Conservation (phyloP, 1,139 yeast species). For the Komagataea norvegica region DNA sequence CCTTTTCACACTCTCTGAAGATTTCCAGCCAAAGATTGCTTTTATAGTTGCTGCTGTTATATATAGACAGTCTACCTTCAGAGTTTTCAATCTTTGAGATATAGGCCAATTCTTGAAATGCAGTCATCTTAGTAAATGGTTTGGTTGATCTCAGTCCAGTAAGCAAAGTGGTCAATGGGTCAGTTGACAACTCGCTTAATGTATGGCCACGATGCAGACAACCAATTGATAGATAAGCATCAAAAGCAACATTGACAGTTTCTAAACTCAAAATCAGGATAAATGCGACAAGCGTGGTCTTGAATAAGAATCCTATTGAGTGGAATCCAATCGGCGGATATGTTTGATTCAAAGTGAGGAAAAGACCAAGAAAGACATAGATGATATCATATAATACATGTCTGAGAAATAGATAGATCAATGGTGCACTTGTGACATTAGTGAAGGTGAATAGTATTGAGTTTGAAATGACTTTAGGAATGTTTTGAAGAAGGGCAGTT, state of each 20-base stretch:
- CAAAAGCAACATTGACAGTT: slow-evolving; percentile 54
- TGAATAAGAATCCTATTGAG: slow-evolving; percentile 35
- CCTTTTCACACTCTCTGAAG: slow-evolving; percentile 53
- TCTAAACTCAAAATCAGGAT: slow-evolving; percentile 52
- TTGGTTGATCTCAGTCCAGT: slow-evolving; percentile 60
- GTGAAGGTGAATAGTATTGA: slow-evolving; percentile 36
- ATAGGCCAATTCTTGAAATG: slow-evolving; percentile 71
- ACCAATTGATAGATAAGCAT: slow-evolving; percentile 76
- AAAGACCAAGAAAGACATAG: slow-evolving; percentile 26
- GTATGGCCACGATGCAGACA: slow-evolving; percentile 74
- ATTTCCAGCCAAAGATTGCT: slow-evolving; percentile 53
- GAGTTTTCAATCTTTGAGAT: slow-evolving; percentile 46
- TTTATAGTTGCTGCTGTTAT: slow-evolving; percentile 43
- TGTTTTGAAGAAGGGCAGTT: slow-evolving; percentile 27
- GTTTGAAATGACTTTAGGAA: slow-evolving; percentile 36
- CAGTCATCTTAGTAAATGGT: slow-evolving; percentile 59
- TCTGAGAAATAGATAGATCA: slow-evolving; percentile 44
- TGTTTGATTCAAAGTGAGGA: slow-evolving; percentile 33
- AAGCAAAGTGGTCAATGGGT: slow-evolving; percentile 69
- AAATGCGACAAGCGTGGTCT: slow-evolving; percentile 38
- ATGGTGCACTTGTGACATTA: slow-evolving; percentile 36
- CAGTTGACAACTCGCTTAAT: slow-evolving; percentile 61
- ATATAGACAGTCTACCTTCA: slow-evolving; percentile 49
- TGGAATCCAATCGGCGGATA: slow-evolving; percentile 35
- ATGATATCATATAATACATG: slow-evolving; percentile 41